Evolutionary conservation across 352 stramenopile genomes (phyloP), one percentile per base, ranked within the genome.

Genomic region (Phytophthora sojae): DNA sequence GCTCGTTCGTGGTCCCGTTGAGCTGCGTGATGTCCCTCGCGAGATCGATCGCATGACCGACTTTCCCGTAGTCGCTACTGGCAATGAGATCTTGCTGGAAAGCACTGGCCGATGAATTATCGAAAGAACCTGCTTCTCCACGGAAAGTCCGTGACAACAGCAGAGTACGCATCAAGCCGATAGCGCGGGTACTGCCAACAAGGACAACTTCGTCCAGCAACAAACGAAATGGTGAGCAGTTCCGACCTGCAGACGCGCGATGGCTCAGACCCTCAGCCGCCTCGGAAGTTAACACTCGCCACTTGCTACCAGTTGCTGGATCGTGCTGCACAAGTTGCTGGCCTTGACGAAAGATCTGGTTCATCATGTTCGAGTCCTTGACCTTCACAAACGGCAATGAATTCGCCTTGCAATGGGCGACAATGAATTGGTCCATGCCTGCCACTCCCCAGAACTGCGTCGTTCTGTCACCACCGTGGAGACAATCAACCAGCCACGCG

Each of bases 1-100:
- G 67, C 26, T 88, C 78, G 23, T 67, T 63, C 5, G 75, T 42
- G 14, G 80, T 86, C 32, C 78, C 80, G 49, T 83, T 81, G 39
- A 65, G 68, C 32, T 77, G 62, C 2, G 67, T 70, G 17, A 88
- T 64, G 58, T 88, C 78, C n/a, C 57, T 64, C 1, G 76, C 57
- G 8, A 83, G 26, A 11, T 78, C 74, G 26, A 68, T 75, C 21
- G 57, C 71, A 39, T 88, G 80, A 29, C 57, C 67, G 11, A 83
- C 30, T 35, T 61, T 75, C 2, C 70, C 76, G 56, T 73, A 86
- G 11, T 76, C 71, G 9, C 23, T 25, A 26, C 50, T 76, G 5
- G 65, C 64, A 21, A 85, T 32, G 32, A 85, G 44, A 42, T 82
- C 66, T 3, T 44, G 55, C 30, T 81, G 73, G 35, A 66, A 76